Conservation (phyloP, 1,139 yeast genomes). For the Diutina pseudorugosa region DNA sequence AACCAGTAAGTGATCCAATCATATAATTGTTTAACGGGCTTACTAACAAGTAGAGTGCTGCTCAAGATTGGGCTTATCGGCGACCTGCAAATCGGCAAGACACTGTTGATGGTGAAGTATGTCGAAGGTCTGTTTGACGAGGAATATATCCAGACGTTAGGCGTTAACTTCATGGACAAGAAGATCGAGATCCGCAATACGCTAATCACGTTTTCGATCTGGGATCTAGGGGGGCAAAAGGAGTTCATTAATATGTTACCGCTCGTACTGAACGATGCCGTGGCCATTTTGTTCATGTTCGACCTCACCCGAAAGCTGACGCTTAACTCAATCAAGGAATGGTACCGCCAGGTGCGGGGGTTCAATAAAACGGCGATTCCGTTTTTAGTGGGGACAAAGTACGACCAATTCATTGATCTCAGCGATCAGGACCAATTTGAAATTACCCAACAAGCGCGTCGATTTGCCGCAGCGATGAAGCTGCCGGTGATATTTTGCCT, state of each 20-base stretch:
- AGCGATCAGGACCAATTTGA: slow-evolving; percentile 76
- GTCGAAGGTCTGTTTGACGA: slow-evolving; percentile 92
- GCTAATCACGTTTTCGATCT: slow-evolving; percentile 80
- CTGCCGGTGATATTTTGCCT: slow-evolving; percentile 88
- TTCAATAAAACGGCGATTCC: slow-evolving; percentile 90
- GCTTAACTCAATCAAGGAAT: slow-evolving; percentile 76
- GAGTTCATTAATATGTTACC: slow-evolving; percentile 97
- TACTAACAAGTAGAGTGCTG: slow-evolving; percentile 32
- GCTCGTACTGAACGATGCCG: slow-evolving; percentile 85
- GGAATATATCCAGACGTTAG: slow-evolving; percentile 84
- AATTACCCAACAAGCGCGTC: slow-evolving; percentile 73
- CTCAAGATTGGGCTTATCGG: slow-evolving; percentile 91
- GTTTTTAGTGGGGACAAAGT: slow-evolving; percentile 86
- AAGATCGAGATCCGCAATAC: slow-evolving; percentile 79
- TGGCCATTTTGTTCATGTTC: slow-evolving; percentile 85
- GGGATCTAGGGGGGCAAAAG: slow-evolving; percentile 96
- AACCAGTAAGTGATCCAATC: slow-evolving; percentile 9
- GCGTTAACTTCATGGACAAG: slow-evolving; percentile 93
- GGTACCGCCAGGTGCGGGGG: slow-evolving; percentile 92
- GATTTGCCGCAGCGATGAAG: slow-evolving; percentile 85
- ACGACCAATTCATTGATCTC: slow-evolving; percentile 74
- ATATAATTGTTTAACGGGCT: not conserved
- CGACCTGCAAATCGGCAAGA: slow-evolving; percentile 96
- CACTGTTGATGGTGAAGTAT: slow-evolving; percentile 92
- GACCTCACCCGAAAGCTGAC: slow-evolving; percentile 85